Conservation (phyloP, 169 alveolate genomes). For the Plasmodium inui region DNA sequence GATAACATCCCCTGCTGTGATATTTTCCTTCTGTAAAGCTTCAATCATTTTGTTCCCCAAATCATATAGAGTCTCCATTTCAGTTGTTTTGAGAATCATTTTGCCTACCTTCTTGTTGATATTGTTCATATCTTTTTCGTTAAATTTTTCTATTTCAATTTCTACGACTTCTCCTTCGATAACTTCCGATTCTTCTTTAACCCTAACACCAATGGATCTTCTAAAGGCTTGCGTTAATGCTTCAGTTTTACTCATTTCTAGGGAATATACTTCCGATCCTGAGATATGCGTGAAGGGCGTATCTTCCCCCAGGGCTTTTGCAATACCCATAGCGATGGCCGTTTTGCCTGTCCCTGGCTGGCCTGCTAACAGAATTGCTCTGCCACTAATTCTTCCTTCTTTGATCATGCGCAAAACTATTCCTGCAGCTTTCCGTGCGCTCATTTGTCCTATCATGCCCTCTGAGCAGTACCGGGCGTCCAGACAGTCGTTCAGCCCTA, state of each 20-base stretch:
- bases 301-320: conserved; percentile 96
- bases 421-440: conserved; percentile 97
- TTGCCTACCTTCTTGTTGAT: conserved; percentile 90
- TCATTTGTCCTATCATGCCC: conserved; percentile 96
- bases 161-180: conserved; percentile 99
- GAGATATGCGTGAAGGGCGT: conserved; percentile 98
- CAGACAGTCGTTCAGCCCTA: conserved; percentile 96
- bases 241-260: conserved; percentile 98
- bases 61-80: conserved; percentile 98
- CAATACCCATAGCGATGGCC: conserved; percentile 99
- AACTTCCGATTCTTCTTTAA: conserved; percentile 98
- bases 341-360: conserved; percentile 99
- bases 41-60: conserved; percentile 96
- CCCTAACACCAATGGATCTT: conserved; percentile 98
- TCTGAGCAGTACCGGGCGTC: conserved; percentile 95
- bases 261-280: conserved; percentile 98
- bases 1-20: conserved; percentile 95
- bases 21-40: conserved; percentile 87
- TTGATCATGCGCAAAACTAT: conserved; percentile 95
- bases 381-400: conserved; percentile 98
- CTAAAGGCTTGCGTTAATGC: conserved; percentile 96
- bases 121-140: conserved; percentile 77
- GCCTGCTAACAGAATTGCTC: conserved; percentile 98
- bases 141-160: conserved; percentile 94
- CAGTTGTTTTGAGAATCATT: conserved; percentile 98